Percentiles rank a stretch among this genome's conserved stretches.
Conservation (phyloP, 805 yeast genomes). For the Hyphopichia homilentoma region DNA sequence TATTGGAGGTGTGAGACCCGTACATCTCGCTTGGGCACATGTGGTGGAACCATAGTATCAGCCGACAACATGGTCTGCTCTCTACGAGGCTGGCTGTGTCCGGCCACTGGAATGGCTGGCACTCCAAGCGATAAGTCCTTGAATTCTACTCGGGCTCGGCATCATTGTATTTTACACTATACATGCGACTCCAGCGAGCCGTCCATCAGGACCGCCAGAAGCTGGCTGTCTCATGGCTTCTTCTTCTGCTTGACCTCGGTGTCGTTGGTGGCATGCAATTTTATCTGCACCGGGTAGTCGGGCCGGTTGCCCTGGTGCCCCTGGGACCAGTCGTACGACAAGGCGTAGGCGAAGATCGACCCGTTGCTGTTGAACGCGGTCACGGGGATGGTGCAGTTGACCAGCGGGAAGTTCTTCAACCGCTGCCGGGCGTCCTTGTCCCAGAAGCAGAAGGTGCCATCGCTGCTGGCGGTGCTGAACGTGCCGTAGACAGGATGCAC, state of each 20-base stretch:
- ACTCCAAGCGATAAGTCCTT: too few relatives aligned
- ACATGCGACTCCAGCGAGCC: too few relatives aligned
- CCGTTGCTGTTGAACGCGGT: constrained; percentile 83
- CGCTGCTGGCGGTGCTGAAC: constrained; percentile 90
- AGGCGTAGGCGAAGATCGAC: constrained; percentile 81
- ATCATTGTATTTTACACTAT: too few relatives aligned
- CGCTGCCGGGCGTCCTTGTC: constrained; percentile 90
- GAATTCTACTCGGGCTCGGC: too few relatives aligned
- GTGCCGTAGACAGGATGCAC: constrained; percentile 93
- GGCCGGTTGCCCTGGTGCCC: constrained; percentile 77
- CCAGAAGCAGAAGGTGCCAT: constrained; percentile 94
- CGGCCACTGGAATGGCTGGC: too few relatives aligned
- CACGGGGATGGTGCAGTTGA: constrained; percentile 66
- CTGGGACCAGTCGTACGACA: constrained; percentile 94
- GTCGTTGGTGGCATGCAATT: constrained; percentile 80
- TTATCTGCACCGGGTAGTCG: constrained; percentile 70
- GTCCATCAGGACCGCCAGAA: too few relatives aligned
- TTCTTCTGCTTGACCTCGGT: constrained; percentile 73
- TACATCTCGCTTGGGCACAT: too few relatives aligned
- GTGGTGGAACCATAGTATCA: too few relatives aligned
- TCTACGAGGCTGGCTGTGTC: too few relatives aligned
- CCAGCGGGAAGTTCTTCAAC: constrained; percentile 71
- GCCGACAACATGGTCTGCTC: too few relatives aligned
- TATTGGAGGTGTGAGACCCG: too few relatives aligned
- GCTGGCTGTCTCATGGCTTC: constrained; percentile 20